Evolutionary conservation across 1,284 basidiomycete genomes (phyloP), one percentile per base, ranked within the genome.

Genomic region (Ceratobasidium sp.): DNA sequence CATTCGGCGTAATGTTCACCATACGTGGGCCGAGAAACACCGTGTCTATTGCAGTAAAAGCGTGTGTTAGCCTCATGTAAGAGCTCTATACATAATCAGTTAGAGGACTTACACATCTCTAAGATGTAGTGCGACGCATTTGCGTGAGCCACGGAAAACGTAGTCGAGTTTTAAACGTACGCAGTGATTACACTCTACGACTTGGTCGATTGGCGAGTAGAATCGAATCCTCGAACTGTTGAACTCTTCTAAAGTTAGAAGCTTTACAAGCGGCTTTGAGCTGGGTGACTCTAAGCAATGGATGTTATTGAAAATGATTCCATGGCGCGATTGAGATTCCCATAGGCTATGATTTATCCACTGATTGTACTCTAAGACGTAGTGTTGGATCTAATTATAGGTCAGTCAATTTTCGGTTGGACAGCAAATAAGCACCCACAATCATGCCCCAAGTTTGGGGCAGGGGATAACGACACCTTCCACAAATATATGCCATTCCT

Each of bases 391-490:
- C 74, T 76, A n/a, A 10, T 2, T 12, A n/a, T 42, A 17, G 23
- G 23, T 74, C 33, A 44, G 23, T 26, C n/a, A 67, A 46, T 17
- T 2, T 62, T 50, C 57, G 26, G 44, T 40, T n/a, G 26, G 9
- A n/a, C n/a, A 12, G 46, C 38, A 59, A 15, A 38, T 3, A 33
- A 48, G 26, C 23, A 76, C 74, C 48, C 23, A 66, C 64, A 40
- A 76, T 54, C 38, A 48, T 61, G 10, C 57, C 50, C 74, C 74
- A 76, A 40, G 62, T 76, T 26, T 76, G 62, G 20, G 59, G 62
- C 10, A 50, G 17, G 2, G 46, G 64, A 40, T 54, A 46, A 46
- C 52, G 62, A 28, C 74, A 76, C 52, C 74, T 76, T 42, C 64
- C 59, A 42, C 74, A 76, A 12, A 48, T 44, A 48, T 66, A 76